Base-by-base conservation (phyloP, 306 rosid genomes). In the Glycine soja region DNA sequence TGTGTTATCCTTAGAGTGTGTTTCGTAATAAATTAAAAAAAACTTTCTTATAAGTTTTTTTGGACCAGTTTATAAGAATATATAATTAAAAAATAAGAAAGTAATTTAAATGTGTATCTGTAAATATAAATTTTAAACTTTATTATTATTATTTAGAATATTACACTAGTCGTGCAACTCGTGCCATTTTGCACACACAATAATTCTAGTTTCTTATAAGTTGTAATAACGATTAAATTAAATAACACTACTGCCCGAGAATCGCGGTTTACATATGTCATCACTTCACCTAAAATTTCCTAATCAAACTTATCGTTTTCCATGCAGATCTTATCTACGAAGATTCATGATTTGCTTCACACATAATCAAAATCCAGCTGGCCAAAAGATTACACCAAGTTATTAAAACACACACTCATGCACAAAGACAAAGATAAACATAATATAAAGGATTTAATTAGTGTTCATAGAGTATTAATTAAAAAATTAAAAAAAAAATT, bases 171-270 rank as follows among this genome's bases (percentile, higher is more conserved):
- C 11, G 53, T 51, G 57, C 18, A 0, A 53, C 8, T 3, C 18
- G 18, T 14, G 18, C 57, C 32, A 18, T 8, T 57, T 57, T 24
- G 11, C 10, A 8, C 1, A 59, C 42, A 58, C 10, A 11, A 58
- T 19, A 58, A 19, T 58, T 58, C 14, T 3, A 3, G 12, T 52
- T 15, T 54, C 10, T 54, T n/a, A 62, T 24, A 38, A 43, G 9
- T 42, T 42, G 30, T 40, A 66, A 40, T 8, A 14, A 42, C 0
- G 52, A 66, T 42, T 38, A 34, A 38, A 38, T 38, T 63, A 65
- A 38, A n/a, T 43, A 42, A 83, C 85, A 87, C 80, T 81, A 82
- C 80, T 67, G 47, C 67, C 68, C 95, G 89, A 78, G 83, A 87
- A 86, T 91, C 88, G 18, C 90, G 92, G 92, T 77, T 14, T 32